Evolutionary conservation across 2,329 filamentous ascomycete species (phyloP).

Genomic region (Diaporthe aspalathi): DNA sequence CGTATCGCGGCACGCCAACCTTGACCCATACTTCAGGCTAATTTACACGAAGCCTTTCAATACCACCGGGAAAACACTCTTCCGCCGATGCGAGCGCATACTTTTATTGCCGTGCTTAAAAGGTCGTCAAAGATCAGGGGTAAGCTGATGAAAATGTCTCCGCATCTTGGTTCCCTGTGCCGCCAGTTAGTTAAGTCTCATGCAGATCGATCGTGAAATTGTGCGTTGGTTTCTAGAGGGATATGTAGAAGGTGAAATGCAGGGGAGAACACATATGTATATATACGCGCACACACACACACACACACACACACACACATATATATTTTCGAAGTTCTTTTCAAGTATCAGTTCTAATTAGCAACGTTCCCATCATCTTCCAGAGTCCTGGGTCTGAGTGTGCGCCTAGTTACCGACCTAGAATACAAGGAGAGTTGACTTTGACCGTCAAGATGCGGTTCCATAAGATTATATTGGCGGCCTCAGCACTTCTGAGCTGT

Average conservation of each 20-base stretch:
- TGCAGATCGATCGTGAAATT: neutral
- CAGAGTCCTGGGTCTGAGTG: neutral
- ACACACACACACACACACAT: neutral
- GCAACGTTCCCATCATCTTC: neutral
- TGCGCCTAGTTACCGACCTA: too few relatives aligned
- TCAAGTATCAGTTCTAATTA: neutral
- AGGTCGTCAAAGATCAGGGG: neutral
- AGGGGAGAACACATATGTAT: neutral
- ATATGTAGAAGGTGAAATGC: neutral
- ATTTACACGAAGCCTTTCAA: neutral
- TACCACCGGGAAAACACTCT: neutral
- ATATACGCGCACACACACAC: too few relatives aligned
- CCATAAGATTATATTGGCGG: neutral
- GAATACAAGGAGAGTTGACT: neutral
- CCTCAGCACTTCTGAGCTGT: neutral
- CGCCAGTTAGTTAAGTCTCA: neutral
- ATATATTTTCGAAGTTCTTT: too few relatives aligned
- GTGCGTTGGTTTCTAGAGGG: too few relatives aligned
- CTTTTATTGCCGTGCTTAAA: neutral
- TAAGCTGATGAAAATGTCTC: neutral
- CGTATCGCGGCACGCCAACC: neutral
- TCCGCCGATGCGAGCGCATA: neutral
- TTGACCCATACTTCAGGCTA: neutral
- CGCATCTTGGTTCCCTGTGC: slow-evolving; percentile 2
- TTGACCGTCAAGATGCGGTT: neutral